Evolutionary conservation across 306 rosid species (phyloP).

Genomic region (Vachellia pachyceras): DNA sequence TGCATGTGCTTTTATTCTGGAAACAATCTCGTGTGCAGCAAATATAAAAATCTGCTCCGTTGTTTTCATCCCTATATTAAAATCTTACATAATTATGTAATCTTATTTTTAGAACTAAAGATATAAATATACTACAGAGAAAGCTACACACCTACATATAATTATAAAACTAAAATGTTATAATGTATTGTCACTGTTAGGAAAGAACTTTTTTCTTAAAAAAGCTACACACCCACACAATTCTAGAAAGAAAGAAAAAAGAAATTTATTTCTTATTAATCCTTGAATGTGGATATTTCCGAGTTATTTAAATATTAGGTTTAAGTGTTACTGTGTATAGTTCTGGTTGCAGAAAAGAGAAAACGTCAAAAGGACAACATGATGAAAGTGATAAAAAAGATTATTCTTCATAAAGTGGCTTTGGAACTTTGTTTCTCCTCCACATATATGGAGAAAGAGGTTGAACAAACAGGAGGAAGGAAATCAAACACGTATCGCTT

Average conservation of each 20-base stretch:
- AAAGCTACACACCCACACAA: not conserved
- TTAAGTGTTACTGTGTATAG: too few relatives aligned
- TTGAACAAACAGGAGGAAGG: not conserved
- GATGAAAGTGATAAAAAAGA: not conserved
- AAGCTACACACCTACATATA: not conserved
- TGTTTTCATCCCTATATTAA: not conserved
- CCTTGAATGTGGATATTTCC: not conserved
- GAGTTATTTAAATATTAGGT: not conserved
- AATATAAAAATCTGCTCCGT: not conserved
- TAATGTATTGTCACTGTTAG: not conserved
- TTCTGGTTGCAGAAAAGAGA: not conserved
- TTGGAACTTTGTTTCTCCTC: constrained; percentile 34
- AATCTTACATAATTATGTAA: too few relatives aligned
- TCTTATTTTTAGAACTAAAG: too few relatives aligned
- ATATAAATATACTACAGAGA: not conserved
- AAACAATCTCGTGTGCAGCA: not conserved
- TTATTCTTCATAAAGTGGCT: constrained; percentile 40
- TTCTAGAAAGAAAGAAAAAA: not conserved
- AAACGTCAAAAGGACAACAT: constrained; percentile 29
- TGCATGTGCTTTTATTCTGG: not conserved
- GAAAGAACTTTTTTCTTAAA: not conserved
- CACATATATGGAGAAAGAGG: not conserved
- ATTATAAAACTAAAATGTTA: too few relatives aligned
- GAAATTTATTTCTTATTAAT: not conserved
- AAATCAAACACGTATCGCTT: not conserved